phyloP scores from a whole-genome alignment of 176 grass and related monocot genomes.

The Hordeum marinum region DNA sequence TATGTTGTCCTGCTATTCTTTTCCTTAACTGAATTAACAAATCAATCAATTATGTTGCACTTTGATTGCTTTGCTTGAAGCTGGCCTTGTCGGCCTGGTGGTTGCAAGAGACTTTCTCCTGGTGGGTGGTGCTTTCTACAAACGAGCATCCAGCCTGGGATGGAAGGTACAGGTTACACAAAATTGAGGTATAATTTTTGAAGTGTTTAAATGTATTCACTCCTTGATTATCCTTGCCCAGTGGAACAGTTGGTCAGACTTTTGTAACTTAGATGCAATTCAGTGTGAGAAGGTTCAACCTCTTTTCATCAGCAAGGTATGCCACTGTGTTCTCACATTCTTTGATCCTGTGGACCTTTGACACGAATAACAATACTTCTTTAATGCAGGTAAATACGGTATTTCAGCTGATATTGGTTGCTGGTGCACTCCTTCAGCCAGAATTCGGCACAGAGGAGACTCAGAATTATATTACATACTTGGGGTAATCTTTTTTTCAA shows the following conservation, averaged over 20 bases:
- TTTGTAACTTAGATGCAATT: slow-evolving; percentile 70
- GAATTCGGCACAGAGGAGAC: slow-evolving; percentile 80
- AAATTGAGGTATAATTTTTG: neutral
- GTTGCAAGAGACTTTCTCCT: slow-evolving; percentile 76
- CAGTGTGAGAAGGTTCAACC: slow-evolving; percentile 72
- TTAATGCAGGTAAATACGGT: slow-evolving; percentile 76
- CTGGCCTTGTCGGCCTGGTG: slow-evolving; percentile 78
- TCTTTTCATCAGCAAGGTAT: slow-evolving; percentile 95
- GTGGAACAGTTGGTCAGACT: slow-evolving; percentile 94
- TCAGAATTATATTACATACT: slow-evolving; percentile 54
- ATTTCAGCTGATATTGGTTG: slow-evolving; percentile 90
- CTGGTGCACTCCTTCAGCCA: slow-evolving; percentile 79
- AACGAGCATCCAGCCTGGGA: slow-evolving; percentile 72
- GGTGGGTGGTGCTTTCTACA: slow-evolving; percentile 84
- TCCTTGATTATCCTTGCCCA: slow-evolving; percentile 20
- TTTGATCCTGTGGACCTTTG: slow-evolving; percentile 9
- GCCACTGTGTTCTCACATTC: slow-evolving; percentile 13
- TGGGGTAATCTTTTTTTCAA: slow-evolving; percentile 43
- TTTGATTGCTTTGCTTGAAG: slow-evolving; percentile 37
- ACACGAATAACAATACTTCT: slow-evolving; percentile 16
- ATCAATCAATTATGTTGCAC: slow-evolving; percentile 24
- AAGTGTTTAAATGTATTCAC: slow-evolving; percentile 6
- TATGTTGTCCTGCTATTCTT: neutral
- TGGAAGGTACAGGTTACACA: slow-evolving; percentile 67
- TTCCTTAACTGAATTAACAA: neutral